These are phyloP conservation scores for Rhodocollybia butyracea DNA, from an alignment of 768 basidiomycete species.

Conservation along the genomic window DNA sequence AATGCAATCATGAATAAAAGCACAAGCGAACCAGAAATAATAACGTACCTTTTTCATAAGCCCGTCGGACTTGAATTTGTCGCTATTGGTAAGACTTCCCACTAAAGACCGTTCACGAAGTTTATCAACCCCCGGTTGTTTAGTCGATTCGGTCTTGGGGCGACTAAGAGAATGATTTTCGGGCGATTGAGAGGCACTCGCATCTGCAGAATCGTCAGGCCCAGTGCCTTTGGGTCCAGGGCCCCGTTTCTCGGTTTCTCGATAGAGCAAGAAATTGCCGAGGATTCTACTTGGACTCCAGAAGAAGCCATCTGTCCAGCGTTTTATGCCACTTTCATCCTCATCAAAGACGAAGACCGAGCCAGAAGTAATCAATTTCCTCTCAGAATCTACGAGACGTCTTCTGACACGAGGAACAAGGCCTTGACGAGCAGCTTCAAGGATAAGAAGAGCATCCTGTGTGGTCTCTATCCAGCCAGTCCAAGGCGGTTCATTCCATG, in stretches of 20 bases:
- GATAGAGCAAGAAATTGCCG: slow-evolving; percentile 93
- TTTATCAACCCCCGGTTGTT: slow-evolving; percentile 52
- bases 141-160: slow-evolving; percentile 50
- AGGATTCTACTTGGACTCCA: slow-evolving; percentile 93
- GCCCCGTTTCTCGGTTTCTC: slow-evolving; percentile 86
- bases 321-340: slow-evolving; percentile 94
- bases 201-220: slow-evolving; percentile 13
- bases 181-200: slow-evolving; percentile 16
- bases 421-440: slow-evolving; percentile 88
- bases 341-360: slow-evolving; percentile 98
- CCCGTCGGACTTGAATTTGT: slow-evolving; percentile 90
- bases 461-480: slow-evolving; percentile 95
- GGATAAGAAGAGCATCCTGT: slow-evolving; percentile 92
- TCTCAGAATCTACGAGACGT: slow-evolving; percentile 87
- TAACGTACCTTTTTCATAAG: slow-evolving; percentile 92
- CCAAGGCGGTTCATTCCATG: slow-evolving; percentile 61
- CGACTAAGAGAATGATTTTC: slow-evolving; percentile 53
- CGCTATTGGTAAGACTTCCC: slow-evolving; percentile 88
- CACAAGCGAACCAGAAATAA: neutral
- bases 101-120: slow-evolving; percentile 79
- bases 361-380: slow-evolving; percentile 89
- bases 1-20: slow-evolving; percentile 7
- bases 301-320: slow-evolving; percentile 97
- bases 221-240: slow-evolving; percentile 47
- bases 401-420: slow-evolving; percentile 91